Evolutionary conservation across 768 basidiomycete species (phyloP).

Genomic region (Russula lepida): DNA sequence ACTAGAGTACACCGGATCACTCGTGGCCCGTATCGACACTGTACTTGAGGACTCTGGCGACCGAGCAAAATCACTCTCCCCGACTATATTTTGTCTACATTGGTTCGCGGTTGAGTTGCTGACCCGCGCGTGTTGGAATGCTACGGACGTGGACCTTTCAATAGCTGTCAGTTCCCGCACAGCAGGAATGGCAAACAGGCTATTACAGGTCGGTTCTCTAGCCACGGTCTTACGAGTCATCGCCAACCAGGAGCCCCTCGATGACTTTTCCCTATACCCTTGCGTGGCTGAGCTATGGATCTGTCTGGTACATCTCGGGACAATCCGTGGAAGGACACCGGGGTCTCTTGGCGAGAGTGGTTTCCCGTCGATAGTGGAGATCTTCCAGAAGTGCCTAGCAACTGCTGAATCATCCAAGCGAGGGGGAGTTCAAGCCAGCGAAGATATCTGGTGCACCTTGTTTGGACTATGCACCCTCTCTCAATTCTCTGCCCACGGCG

Average conservation of each 20-base stretch:
- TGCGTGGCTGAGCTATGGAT: conserved; percentile 66
- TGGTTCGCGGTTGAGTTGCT: conserved; percentile 19
- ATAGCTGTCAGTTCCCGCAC: conserved; percentile 4
- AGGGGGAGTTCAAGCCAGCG: conserved; percentile 40
- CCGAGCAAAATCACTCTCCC: not conserved
- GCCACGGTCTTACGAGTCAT: conserved; percentile 34
- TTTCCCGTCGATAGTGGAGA: conserved; percentile 36
- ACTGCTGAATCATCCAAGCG: conserved; percentile 22
- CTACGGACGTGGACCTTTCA: not conserved
- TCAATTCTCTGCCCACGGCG: conserved; percentile 61
- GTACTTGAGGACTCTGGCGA: not conserved
- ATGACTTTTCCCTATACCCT: conserved; percentile 33
- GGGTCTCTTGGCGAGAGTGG: conserved; percentile 22
- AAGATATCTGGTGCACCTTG: conserved; percentile 62
- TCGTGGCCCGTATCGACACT: conserved; percentile 16
- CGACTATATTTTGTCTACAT: conserved; percentile 4
- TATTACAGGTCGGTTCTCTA: conserved; percentile 49
- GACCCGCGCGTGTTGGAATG: conserved; percentile 3
- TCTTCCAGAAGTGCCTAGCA: conserved; percentile 32
- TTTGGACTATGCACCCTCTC: conserved; percentile 67
- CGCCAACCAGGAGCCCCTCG: conserved; percentile 28
- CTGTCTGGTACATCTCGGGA: conserved; percentile 45
- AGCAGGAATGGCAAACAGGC: conserved; percentile 23
- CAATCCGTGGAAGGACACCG: conserved; percentile 15
- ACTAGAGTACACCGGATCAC: conserved; percentile 11